Percentiles rank a stretch among this genome's conserved stretches.
Evolutionary conservation across 2,329 filamentous ascomycete genomes (phyloP).

Genomic region (Scleromitrula shiraiana): DNA sequence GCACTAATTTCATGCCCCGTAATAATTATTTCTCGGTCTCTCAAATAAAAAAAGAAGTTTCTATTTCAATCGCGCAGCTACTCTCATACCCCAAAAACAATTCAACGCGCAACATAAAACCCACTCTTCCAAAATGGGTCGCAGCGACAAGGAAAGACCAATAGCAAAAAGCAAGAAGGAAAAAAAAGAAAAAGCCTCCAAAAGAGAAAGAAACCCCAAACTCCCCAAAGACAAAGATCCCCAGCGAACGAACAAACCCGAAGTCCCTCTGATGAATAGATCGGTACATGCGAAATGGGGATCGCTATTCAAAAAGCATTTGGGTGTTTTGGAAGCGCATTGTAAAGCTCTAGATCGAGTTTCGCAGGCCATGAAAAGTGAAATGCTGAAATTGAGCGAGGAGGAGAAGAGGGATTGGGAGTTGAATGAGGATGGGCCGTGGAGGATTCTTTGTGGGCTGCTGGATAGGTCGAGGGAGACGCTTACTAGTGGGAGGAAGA

Average conservation of each 20-base stretch:
- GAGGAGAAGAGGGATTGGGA: conserved; percentile 20
- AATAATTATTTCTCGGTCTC: neutral
- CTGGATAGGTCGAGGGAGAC: conserved; percentile 20
- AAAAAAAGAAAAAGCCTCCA: neutral
- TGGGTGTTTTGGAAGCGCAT: conserved; percentile 23
- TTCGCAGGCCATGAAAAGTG: conserved; percentile 15
- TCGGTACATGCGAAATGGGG: conserved; percentile 32
- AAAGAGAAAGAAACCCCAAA: conserved; percentile 1
- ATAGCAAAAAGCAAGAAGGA: conserved; percentile 4
- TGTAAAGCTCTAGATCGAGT: conserved; percentile 17
- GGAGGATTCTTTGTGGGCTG: conserved; percentile 21
- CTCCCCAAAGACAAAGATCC: conserved; percentile 6
- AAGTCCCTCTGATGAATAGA: conserved; percentile 14
- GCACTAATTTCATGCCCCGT: conserved; percentile 6
- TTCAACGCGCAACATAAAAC: neutral
- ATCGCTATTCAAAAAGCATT: conserved; percentile 22
- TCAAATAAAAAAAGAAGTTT: conserved; percentile 18
- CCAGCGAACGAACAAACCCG: conserved; percentile 7
- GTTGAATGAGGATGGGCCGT: conserved; percentile 21
- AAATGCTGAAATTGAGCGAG: conserved; percentile 15
- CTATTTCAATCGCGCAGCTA: neutral
- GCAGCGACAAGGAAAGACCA: neutral
- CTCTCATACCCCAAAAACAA: neutral
- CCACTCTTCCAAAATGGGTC: conserved; percentile 1
- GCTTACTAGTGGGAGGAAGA: conserved; percentile 12